phyloP scores from a whole-genome alignment of 441 rosid genomes.

The Gossypium davidsonii region DNA sequence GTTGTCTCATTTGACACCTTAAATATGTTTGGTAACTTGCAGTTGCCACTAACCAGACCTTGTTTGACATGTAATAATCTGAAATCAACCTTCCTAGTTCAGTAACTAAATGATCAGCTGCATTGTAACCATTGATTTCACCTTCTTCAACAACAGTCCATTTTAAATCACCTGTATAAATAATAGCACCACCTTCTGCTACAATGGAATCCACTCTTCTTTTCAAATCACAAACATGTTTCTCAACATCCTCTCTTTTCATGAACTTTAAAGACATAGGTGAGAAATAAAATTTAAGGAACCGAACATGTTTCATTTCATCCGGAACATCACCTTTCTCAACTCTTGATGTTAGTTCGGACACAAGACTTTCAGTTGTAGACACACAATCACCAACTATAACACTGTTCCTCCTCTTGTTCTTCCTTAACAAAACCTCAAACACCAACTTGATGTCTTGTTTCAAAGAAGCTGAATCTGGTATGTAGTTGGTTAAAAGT shows the following conservation, averaged over 20 bases:
- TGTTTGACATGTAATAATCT: constrained; percentile 37
- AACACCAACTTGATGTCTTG: constrained; percentile 66
- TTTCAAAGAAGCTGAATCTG: constrained; percentile 36
- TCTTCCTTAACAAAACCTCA: constrained; percentile 58
- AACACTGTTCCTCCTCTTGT: constrained; percentile 49
- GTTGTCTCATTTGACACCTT: constrained; percentile 76
- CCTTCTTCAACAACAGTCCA: constrained; percentile 45
- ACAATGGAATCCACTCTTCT: constrained; percentile 51
- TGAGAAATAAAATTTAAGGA: constrained; percentile 60
- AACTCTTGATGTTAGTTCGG: constrained; percentile 47
- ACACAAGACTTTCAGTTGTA: constrained; percentile 46
- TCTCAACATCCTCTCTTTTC: constrained; percentile 57
- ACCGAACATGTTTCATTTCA: constrained; percentile 48
- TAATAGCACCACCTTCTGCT: constrained; percentile 45
- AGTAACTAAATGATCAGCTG: constrained; percentile 54
- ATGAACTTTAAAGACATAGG: constrained; percentile 59
- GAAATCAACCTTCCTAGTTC: constrained; percentile 53
- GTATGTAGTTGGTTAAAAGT: constrained; percentile 16
- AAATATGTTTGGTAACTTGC: constrained; percentile 75
- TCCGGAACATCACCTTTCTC: constrained; percentile 71
- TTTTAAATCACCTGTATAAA: constrained; percentile 69
- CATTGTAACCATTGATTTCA: constrained; percentile 31
- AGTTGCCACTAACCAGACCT: constrained; percentile 71
- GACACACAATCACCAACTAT: constrained; percentile 67
- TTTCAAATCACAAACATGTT: constrained; percentile 47